Evolutionary conservation across 371 early-diverging fungal species (phyloP).

Genomic region (Rhizopus stolonifer): DNA sequence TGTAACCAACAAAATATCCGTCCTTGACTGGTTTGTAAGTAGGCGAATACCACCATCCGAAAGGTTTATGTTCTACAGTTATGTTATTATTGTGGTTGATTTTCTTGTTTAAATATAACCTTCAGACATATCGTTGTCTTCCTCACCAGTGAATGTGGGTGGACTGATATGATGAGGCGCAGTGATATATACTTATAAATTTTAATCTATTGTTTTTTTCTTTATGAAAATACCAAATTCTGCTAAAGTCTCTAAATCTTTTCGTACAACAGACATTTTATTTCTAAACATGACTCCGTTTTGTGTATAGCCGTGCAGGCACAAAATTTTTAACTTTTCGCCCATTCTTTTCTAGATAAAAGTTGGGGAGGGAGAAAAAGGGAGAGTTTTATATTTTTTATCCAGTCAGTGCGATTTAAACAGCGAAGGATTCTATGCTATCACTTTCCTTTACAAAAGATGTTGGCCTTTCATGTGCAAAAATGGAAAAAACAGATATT

Average conservation of each 20-base stretch:
- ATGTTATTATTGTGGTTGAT: too few species aligned
- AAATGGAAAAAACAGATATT: too few species aligned
- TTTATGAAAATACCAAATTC: conserved; percentile 34
- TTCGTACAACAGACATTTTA: conserved; percentile 56
- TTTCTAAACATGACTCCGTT: conserved; percentile 59
- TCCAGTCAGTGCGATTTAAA: too few species aligned
- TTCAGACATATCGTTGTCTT: conserved; percentile 25
- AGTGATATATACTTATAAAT: conserved; percentile 51
- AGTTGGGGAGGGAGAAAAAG: too few species aligned
- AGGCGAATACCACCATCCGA: conserved; percentile 51
- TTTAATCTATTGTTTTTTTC: background rate
- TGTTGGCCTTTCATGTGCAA: too few species aligned
- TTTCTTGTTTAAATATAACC: conserved; percentile 22
- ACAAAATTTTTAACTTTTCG: conserved; percentile 48
- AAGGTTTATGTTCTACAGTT: conserved; percentile 39
- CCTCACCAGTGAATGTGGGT: conserved; percentile 34
- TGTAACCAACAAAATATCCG: conserved; percentile 49
- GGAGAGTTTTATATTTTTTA: too few species aligned
- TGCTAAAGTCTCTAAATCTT: conserved; percentile 47
- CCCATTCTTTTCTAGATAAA: too few species aligned
- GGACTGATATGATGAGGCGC: conserved; percentile 54
- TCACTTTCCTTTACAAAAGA: too few species aligned
- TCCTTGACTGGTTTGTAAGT: conserved; percentile 37
- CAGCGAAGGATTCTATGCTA: too few species aligned
- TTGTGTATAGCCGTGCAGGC: conserved; percentile 71